phyloP scores from a whole-genome alignment of 768 basidiomycete genomes.

The Tylopilus intermedius region DNA sequence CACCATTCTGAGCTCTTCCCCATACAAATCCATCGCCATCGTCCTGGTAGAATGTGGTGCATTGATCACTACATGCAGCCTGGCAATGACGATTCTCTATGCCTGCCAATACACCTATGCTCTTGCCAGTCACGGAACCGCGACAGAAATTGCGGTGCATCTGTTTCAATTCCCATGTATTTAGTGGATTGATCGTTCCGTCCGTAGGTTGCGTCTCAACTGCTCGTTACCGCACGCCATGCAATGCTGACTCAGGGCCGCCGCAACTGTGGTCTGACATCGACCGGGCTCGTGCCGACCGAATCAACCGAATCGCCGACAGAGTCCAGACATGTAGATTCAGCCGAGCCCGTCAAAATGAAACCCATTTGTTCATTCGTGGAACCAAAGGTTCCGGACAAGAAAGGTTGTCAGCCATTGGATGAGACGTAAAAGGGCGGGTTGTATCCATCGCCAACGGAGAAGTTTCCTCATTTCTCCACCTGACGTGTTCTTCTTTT shows the following conservation, averaged over 20 bases:
- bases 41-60: slow-evolving; percentile 20
- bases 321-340: background rate
- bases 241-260: background rate
- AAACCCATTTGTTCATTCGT: background rate
- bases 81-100: slow-evolving; percentile 12
- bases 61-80: slow-evolving; percentile 4
- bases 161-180: background rate
- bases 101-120: background rate
- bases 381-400: background rate
- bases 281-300: background rate
- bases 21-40: slow-evolving; percentile 11
- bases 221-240: slow-evolving; percentile 16
- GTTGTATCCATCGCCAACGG: no score
- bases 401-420: no score
- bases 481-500: background rate
- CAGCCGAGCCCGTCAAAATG: background rate
- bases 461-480: background rate
- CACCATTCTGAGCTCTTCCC: slow-evolving; percentile 1
- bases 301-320: background rate
- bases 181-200: background rate
- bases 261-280: no score
- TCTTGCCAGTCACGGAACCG: slow-evolving; percentile 4
- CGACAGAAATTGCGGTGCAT: slow-evolving; percentile 17
- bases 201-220: slow-evolving; percentile 10
- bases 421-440: background rate